Conservation (phyloP, 2,329 filamentous ascomycete genomes). For the Dactylellina sp. region DNA sequence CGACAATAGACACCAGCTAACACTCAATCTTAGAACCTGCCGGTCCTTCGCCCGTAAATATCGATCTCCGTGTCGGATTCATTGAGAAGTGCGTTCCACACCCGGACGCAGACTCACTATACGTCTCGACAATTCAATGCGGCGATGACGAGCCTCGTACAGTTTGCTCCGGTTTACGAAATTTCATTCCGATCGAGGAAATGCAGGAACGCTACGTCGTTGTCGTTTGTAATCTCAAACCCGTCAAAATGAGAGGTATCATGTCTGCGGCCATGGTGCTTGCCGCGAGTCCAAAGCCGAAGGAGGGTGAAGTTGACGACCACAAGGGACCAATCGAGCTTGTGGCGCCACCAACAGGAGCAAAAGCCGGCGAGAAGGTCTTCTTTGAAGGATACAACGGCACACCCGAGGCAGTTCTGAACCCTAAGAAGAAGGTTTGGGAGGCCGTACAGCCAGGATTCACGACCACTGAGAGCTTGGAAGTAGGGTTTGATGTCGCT, state of each 20-base stretch:
- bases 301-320: slow-evolving; percentile 80
- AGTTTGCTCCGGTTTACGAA: slow-evolving; percentile 96
- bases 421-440: slow-evolving; percentile 99
- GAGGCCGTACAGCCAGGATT: slow-evolving; percentile 96
- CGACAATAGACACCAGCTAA: not conserved
- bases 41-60: slow-evolving; percentile 83
- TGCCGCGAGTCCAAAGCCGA: slow-evolving; percentile 85
- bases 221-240: slow-evolving; percentile 97
- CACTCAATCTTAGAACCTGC: slow-evolving; percentile 69
- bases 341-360: slow-evolving; percentile 81
- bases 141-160: slow-evolving; percentile 90
- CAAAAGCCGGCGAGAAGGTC: slow-evolving; percentile 85
- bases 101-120: slow-evolving; percentile 95
- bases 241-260: slow-evolving; percentile 96
- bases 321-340: slow-evolving; percentile 93
- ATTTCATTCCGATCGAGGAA: slow-evolving; percentile 88
- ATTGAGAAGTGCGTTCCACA: slow-evolving; percentile 96
- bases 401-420: slow-evolving; percentile 90
- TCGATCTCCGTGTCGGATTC: slow-evolving; percentile 95
- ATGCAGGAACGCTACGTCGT: slow-evolving; percentile 98
- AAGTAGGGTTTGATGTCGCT: slow-evolving; percentile 85
- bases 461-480: slow-evolving; percentile 82
- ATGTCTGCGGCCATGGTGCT: slow-evolving; percentile 90
- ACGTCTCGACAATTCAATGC: slow-evolving; percentile 93
- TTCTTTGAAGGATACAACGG: slow-evolving; percentile 95